Evolutionary conservation across 768 basidiomycete genomes (phyloP).

Genomic region (Lactarius deliciosus): DNA sequence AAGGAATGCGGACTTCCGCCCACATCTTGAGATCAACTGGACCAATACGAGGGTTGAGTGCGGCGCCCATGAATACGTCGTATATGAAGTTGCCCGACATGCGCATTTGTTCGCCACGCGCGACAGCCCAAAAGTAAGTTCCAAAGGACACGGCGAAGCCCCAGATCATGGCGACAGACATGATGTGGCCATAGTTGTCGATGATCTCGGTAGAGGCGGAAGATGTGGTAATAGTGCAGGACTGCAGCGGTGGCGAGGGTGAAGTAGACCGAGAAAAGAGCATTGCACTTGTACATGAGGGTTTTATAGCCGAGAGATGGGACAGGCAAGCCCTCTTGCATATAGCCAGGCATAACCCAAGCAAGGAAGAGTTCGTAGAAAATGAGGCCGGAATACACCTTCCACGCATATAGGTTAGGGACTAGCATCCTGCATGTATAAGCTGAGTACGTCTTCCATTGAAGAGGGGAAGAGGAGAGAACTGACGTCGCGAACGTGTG

Average conservation of each 20-base stretch:
- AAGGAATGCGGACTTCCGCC: constrained; percentile 95
- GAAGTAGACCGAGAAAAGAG: constrained; percentile 77
- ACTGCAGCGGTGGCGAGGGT: constrained; percentile 72
- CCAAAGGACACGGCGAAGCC: constrained; percentile 80
- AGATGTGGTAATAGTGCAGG: constrained; percentile 77
- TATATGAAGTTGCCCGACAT: constrained; percentile 97
- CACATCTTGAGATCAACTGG: constrained; percentile 97
- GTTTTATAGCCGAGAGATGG: constrained; percentile 92
- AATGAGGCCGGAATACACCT: constrained; percentile 87
- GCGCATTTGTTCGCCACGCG: constrained; percentile 77
- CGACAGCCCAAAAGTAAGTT: constrained; percentile 76
- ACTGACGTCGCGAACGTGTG: constrained; percentile 75
- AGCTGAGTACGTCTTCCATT: background rate
- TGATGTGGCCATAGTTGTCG: constrained; percentile 93
- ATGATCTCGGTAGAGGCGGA: constrained; percentile 94
- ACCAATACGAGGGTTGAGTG: constrained; percentile 90
- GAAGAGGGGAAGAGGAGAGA: background rate
- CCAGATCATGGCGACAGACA: constrained; percentile 93
- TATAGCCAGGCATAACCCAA: constrained; percentile 85
- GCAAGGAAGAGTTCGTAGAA: constrained; percentile 89
- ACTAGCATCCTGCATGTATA: constrained; percentile 69
- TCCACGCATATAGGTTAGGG: constrained; percentile 90
- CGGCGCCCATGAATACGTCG: constrained; percentile 96
- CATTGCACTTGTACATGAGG: constrained; percentile 97
- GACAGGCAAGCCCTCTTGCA: constrained; percentile 94